A percentile compares a stretch with the other conserved stretches of the same genome.
Conservation (phyloP, 345 rosid genomes). For the Rubroshorea leprosula region DNA sequence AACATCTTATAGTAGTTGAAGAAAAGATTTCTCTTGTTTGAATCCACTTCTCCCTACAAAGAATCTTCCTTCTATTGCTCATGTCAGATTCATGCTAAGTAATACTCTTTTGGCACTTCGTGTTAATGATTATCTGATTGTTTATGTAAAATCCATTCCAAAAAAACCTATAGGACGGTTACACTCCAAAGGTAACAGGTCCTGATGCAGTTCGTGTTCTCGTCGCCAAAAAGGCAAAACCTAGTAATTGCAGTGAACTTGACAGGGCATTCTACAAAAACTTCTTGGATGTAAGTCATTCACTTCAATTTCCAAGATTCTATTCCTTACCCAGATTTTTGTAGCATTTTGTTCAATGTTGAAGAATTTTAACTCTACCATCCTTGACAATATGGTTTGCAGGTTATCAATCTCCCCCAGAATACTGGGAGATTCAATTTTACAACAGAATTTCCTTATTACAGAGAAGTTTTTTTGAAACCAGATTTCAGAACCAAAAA, state of each 20-base stretch:
- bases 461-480: constrained; percentile 46
- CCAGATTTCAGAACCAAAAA: constrained; percentile 47
- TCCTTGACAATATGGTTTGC: not conserved
- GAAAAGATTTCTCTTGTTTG: not conserved
- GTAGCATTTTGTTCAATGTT: not conserved
- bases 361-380: no score
- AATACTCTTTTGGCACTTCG: not conserved
- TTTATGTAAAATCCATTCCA: no score
- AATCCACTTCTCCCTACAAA: no score
- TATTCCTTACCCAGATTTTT: not conserved
- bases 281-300: constrained; percentile 74
- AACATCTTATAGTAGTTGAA: not conserved
- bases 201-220: constrained; percentile 64
- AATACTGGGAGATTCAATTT: constrained; percentile 67
- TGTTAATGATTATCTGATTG: constrained; percentile 9
- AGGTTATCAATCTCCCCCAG: constrained; percentile 65
- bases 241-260: constrained; percentile 43
- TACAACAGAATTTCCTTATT: constrained; percentile 65
- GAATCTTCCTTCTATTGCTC: no score
- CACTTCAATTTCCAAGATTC: not conserved
- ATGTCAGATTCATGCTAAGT: no score
- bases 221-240: constrained; percentile 72
- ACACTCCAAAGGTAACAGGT: constrained; percentile 56
- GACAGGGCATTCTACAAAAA: constrained; percentile 58
- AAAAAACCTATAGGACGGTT: constrained; percentile 61